Conservation (phyloP, 352 stramenopile genomes). For the Phytophthora citrophthora region DNA sequence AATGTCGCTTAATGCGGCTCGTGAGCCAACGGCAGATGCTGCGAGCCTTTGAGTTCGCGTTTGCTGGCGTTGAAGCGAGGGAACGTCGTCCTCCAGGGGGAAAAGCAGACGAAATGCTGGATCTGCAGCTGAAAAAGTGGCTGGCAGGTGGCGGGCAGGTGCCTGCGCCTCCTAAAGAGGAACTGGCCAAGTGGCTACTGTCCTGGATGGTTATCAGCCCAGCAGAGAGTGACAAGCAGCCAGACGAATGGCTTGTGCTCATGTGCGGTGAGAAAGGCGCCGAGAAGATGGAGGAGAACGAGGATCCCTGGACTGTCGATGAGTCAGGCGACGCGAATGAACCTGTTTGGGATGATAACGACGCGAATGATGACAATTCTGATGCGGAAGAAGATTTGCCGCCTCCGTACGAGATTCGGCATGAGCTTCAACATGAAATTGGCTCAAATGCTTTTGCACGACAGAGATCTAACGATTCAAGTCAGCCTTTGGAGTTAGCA, state of each 20-base stretch:
- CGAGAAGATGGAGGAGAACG: slow-evolving; percentile 4
- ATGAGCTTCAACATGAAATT: not conserved
- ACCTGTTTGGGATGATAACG: not conserved
- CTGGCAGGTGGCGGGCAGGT: slow-evolving; percentile 33
- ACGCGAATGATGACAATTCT: not conserved
- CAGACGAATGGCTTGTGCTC: slow-evolving; percentile 29
- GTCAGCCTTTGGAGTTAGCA: not conserved
- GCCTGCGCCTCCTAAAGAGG: slow-evolving; percentile 45
- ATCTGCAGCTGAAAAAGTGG: slow-evolving; percentile 35
- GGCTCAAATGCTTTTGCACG: not conserved
- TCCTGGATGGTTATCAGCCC: slow-evolving; percentile 44
- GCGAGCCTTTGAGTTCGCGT: slow-evolving; percentile 41
- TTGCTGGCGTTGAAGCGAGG: slow-evolving; percentile 7
- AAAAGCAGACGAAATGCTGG: slow-evolving; percentile 23
- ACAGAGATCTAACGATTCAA: not conserved
- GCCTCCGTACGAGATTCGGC: slow-evolving; percentile 20
- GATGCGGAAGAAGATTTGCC: slow-evolving; percentile 25
- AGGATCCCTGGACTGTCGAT: not conserved
- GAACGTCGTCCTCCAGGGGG: slow-evolving; percentile 12
- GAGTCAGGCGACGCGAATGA: slow-evolving; percentile 15
- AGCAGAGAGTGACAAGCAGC: slow-evolving; percentile 8
- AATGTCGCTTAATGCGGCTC: slow-evolving; percentile 17
- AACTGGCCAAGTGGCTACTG: slow-evolving; percentile 67
- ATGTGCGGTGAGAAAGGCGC: slow-evolving; percentile 34
- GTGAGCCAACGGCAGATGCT: slow-evolving; percentile 65